Evolutionary conservation across 129 eudicot species (phyloP).

Genomic region (Artemisia argyi): DNA sequence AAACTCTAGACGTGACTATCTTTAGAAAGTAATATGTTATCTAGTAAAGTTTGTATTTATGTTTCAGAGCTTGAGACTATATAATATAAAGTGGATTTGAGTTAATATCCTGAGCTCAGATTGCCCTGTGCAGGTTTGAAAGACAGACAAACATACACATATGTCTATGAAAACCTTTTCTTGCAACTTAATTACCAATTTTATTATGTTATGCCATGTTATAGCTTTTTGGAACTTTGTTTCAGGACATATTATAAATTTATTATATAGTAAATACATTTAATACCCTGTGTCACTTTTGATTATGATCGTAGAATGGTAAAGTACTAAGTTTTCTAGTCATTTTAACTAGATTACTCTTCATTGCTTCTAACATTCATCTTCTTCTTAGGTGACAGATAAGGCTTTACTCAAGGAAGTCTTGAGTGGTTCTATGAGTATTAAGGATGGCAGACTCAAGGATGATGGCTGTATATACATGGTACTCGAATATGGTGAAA

Average conservation of each 20-base stretch:
- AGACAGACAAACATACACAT: no score
- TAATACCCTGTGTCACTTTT: no score
- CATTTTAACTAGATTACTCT: background rate
- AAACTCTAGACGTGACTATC: background rate
- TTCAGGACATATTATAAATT: background rate
- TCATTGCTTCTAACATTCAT: slow-evolving; percentile 29
- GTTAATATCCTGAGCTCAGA: background rate
- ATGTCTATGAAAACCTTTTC: no score
- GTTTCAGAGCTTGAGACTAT: slow-evolving; percentile 11
- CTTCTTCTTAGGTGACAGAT: slow-evolving; percentile 80
- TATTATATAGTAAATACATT: slow-evolving; percentile 20
- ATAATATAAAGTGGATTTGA: background rate
- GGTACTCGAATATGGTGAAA: slow-evolving; percentile 99
- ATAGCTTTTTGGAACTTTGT: background rate
- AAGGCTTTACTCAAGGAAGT: slow-evolving; percentile 88
- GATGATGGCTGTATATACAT: slow-evolving; percentile 85
- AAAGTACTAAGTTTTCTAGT: no score
- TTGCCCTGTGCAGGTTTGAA: background rate
- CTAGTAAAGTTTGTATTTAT: background rate
- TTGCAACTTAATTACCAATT: background rate
- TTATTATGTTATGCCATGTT: background rate
- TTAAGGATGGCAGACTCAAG: slow-evolving; percentile 72
- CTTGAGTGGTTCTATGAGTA: slow-evolving; percentile 71
- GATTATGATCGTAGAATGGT: no score
- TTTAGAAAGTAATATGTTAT: background rate